Evolutionary conservation across 106 monocot species (phyloP), one percentile per base, ranked within the genome.

Genomic region (Posidonia australis): DNA sequence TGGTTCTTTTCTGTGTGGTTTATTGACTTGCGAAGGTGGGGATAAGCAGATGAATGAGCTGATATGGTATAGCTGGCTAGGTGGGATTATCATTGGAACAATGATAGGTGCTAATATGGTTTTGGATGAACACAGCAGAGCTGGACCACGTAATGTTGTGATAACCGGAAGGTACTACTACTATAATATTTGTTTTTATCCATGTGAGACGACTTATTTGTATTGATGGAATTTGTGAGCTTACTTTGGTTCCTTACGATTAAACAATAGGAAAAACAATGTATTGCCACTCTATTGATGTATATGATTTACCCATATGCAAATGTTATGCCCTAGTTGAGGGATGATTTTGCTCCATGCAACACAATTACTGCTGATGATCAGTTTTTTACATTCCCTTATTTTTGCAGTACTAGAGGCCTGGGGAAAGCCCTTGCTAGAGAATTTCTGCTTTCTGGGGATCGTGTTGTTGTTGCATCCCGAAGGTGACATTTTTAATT

Each of bases 1-100:
- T 14, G 10, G 5, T 64, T 67, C n/a, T 32, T 73, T 66, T 22
- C 54, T 42, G 31, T 60, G 27, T 48, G 48, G 60, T 72, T 22
- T 53, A 54, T 53, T 43, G 28, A 21, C 31, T 44, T 77, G 52
- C 64, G 31, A 71, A 96, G 94, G 94, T 54, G 90, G 86, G 45
- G 87, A 96, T 56, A 78, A 75, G 71, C 76, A 82, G 57, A 90
- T 96, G 90, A 87, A 87, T 58, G 78, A 84, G 19, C 56, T 96
- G 78, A 96, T 90, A 78, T 96, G 94, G 94, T 96, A 96, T 70
- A 87, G 94, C 76, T 96, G 94, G 94, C 89, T 96, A 62, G 90
- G 94, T 46, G 94, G 94, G 19, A 70, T 96, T 59, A 87, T 96
- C 18, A 87, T 87, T 41, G 94, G 94, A 54, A 96, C 94, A 30